phyloP scores from a whole-genome alignment of 768 basidiomycete species.

The Tylopilus intermedius region DNA sequence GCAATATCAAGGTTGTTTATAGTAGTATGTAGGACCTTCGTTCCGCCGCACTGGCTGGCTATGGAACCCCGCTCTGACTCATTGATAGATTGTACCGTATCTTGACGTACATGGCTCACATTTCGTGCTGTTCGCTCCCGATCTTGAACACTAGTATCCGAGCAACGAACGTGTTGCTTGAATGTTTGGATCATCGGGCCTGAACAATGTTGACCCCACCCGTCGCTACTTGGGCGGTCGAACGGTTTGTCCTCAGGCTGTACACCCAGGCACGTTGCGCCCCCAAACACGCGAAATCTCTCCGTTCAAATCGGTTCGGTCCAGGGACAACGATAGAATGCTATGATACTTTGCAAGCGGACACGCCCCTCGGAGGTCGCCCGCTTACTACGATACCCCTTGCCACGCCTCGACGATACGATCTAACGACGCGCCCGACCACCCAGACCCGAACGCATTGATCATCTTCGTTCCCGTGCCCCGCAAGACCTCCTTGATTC shows the following conservation, averaged over 20 bases:
- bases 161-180: too few species aligned
- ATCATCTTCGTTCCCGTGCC: constrained; percentile 80
- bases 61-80: too few species aligned
- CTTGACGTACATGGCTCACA: background rate
- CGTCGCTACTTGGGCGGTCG: too few species aligned
- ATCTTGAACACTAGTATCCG: background rate
- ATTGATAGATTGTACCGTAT: too few species aligned
- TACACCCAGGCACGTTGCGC: too few species aligned
- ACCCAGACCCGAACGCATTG: constrained; percentile 62
- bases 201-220: too few species aligned
- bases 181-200: too few species aligned
- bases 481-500: constrained; percentile 83
- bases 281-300: too few species aligned
- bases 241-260: too few species aligned
- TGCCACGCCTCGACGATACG: constrained; percentile 61
- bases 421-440: constrained; percentile 66
- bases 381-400: constrained; percentile 10
- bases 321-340: background rate
- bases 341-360: background rate
- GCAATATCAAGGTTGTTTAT: background rate
- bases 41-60: background rate
- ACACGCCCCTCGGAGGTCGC: background rate
- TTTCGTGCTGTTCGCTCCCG: background rate
- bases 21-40: background rate
- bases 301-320: background rate